phyloP scores from a whole-genome alignment of 2,329 filamentous ascomycete species.

The Simplicillium sp. region DNA sequence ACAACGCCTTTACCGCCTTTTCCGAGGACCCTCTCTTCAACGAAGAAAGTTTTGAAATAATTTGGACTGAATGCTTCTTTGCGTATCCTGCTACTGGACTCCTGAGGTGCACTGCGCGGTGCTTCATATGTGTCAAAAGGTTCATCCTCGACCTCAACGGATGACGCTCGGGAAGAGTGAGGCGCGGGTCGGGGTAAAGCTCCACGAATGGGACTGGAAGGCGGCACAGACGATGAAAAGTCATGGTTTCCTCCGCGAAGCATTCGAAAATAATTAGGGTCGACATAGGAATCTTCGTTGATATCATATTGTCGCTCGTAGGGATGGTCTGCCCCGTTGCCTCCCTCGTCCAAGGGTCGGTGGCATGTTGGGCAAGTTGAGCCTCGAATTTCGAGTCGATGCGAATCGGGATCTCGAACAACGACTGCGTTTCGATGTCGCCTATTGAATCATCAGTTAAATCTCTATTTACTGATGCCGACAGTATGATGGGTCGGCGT shows the following conservation, averaged over 20 bases:
- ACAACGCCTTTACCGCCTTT: constrained; percentile 92
- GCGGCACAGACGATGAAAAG: constrained; percentile 33
- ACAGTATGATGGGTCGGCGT: not conserved
- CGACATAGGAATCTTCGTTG: constrained; percentile 60
- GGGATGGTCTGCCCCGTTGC: constrained; percentile 36
- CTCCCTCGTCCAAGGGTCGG: constrained; percentile 47
- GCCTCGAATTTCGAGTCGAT: constrained; percentile 72
- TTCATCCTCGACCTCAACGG: constrained; percentile 15
- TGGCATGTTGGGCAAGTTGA: constrained; percentile 86
- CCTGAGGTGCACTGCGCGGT: constrained; percentile 18
- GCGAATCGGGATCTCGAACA: constrained; percentile 76
- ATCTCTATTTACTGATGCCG: not conserved
- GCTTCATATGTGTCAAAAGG: constrained; percentile 16
- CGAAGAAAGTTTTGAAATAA: constrained; percentile 90
- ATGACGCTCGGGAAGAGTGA: constrained; percentile 9
- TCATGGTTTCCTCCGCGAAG: constrained; percentile 49
- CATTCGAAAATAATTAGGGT: constrained; percentile 93
- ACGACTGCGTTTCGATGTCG: constrained; percentile 91
- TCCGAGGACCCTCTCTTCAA: constrained; percentile 78
- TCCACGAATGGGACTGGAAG: constrained; percentile 41
- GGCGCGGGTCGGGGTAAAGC: constrained; percentile 39
- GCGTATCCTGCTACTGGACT: constrained; percentile 60
- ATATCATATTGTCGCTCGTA: constrained; percentile 33
- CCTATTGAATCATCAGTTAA: constrained; percentile 32
- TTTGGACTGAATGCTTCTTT: constrained; percentile 80